These are phyloP conservation scores for Suhomyces tanzawaensis DNA, from an alignment of 805 yeast genomes.

Conservation along the genomic window DNA sequence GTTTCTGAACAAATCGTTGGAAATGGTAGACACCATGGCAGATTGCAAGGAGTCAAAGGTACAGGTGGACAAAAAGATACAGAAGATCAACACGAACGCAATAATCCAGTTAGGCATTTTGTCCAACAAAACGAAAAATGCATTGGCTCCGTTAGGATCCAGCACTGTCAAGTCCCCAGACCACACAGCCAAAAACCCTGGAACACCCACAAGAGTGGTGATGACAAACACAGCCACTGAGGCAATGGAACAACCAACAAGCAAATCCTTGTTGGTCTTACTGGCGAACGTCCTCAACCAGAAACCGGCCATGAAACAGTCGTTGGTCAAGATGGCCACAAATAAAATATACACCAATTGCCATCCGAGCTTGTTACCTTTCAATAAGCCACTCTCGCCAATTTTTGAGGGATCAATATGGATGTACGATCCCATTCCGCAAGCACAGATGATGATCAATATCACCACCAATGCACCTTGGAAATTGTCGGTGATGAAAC, in stretches of 20 bases:
- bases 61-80: conserved; percentile 75
- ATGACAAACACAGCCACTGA: conserved; percentile 61
- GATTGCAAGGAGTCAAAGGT: conserved; percentile 87
- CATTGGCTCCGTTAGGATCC: conserved; percentile 59
- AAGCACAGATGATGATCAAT: conserved; percentile 64
- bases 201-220: conserved; percentile 70
- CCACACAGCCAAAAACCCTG: conserved; percentile 92
- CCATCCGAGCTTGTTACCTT: conserved; percentile 78
- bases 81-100: conserved; percentile 77
- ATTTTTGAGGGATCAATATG: conserved; percentile 61
- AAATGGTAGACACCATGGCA: conserved; percentile 82
- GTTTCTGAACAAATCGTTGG: conserved; percentile 88
- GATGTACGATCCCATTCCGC: conserved; percentile 76
- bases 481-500: conserved; percentile 81
- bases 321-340: conserved; percentile 87
- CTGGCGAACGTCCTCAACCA: conserved; percentile 96
- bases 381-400: conserved; percentile 62
- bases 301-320: conserved; percentile 85
- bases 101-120: conserved; percentile 83
- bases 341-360: conserved; percentile 80
- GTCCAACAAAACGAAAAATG: conserved; percentile 68
- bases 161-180: conserved; percentile 59
- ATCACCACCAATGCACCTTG: conserved; percentile 76
- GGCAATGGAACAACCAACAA: conserved; percentile 75
- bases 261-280: conserved; percentile 67